A percentile compares a stretch with the other conserved stretches of the same genome.
These are phyloP conservation scores for Phytopythium mirpurense DNA, from an alignment of 352 stramenopile species.

Conservation along the genomic window DNA sequence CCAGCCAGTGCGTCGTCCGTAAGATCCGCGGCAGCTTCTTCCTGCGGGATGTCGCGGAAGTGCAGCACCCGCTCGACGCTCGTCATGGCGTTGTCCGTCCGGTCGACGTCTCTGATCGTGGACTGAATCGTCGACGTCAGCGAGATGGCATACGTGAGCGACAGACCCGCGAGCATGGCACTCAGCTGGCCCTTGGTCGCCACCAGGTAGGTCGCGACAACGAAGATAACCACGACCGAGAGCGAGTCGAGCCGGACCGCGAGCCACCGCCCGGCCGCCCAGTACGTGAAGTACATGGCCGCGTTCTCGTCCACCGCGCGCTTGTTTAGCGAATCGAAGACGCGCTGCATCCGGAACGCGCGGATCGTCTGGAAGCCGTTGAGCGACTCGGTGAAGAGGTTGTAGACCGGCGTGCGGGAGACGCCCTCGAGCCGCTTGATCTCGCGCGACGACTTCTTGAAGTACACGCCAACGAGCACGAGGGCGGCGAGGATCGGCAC, in stretches of 20 bases:
- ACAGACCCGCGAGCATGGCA: constrained; percentile 22
- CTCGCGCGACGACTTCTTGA: constrained; percentile 73
- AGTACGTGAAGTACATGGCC: constrained; percentile 43
- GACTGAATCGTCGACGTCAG: constrained; percentile 41
- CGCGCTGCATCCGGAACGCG: constrained; percentile 38
- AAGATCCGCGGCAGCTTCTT: not conserved
- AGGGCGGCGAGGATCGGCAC: constrained; percentile 59
- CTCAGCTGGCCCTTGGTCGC: constrained; percentile 28
- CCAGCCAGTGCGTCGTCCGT: not conserved
- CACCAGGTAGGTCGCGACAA: constrained; percentile 86
- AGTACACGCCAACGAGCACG: constrained; percentile 68
- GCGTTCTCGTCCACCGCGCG: constrained; percentile 35
- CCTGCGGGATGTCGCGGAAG: constrained; percentile 21
- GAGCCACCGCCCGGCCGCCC: constrained; percentile 86
- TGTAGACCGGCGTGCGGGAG: constrained; percentile 86
- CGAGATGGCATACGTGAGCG: constrained; percentile 39
- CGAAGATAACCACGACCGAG: constrained; percentile 81
- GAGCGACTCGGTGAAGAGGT: constrained; percentile 89
- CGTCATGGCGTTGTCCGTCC: constrained; percentile 33
- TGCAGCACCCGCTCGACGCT: constrained; percentile 32
- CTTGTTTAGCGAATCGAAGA: constrained; percentile 34
- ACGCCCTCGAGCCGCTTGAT: constrained; percentile 92
- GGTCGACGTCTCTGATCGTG: constrained; percentile 18
- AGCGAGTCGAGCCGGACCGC: constrained; percentile 87
- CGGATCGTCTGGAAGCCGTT: constrained; percentile 89